Conservation (phyloP, 75 land plant genomes). For the Sequoiadendron giganteum region DNA sequence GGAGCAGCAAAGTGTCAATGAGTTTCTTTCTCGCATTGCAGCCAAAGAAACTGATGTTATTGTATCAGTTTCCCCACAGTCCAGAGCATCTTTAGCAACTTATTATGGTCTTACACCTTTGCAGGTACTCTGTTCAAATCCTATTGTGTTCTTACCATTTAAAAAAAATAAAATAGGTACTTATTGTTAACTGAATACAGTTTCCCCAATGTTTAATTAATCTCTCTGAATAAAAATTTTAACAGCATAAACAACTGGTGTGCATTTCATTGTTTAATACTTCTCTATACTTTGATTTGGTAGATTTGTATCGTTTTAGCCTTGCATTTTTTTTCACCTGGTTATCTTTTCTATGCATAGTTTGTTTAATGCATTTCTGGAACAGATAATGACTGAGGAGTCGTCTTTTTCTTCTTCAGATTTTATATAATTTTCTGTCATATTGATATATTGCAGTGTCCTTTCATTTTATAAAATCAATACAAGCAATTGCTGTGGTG, state of each 20-base stretch:
- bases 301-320: not conserved
- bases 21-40: constrained; percentile 64
- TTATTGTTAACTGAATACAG: not conserved
- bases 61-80: constrained; percentile 93
- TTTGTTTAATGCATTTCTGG: not conserved
- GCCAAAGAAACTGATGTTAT: constrained; percentile 61
- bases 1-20: constrained; percentile 94
- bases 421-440: not conserved
- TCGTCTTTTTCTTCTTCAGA: not conserved
- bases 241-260: not conserved
- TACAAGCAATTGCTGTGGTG: not conserved
- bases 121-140: constrained; percentile 47
- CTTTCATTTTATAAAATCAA: not conserved
- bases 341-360: not conserved
- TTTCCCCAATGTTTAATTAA: not conserved
- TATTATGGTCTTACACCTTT: constrained; percentile 79
- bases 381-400: not conserved
- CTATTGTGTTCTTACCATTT: not conserved
- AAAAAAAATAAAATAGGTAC: not conserved
- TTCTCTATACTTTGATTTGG: not conserved
- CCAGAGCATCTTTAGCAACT: constrained; percentile 87
- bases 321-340: not conserved
- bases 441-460: not conserved
- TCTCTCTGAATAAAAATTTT: not conserved
- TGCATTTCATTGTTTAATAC: not conserved